Percentiles rank a stretch among this genome's conserved stretches.
These are phyloP conservation scores for Stemphylium lycopersici DNA, from an alignment of 2,329 filamentous ascomycete species.

Conservation along the genomic window DNA sequence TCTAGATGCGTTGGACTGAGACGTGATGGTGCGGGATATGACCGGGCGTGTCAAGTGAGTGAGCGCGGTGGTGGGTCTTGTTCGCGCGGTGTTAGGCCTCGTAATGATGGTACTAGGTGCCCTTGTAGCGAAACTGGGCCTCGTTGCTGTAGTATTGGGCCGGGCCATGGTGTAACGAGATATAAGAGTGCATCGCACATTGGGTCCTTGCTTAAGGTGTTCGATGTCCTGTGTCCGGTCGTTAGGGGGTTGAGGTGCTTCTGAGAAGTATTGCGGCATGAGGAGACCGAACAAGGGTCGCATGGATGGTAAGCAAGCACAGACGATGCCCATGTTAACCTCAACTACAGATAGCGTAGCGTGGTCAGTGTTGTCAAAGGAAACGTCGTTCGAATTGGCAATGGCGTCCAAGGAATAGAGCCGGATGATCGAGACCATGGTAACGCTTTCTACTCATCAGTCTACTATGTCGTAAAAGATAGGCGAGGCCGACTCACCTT, in stretches of 20 bases:
- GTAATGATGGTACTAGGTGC: neutral
- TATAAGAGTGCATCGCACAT: conserved; percentile 14
- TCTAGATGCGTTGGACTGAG: neutral
- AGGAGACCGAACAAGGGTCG: conserved; percentile 43
- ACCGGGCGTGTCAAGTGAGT: neutral
- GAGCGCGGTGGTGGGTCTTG: neutral
- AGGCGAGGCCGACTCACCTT: conserved; percentile 37
- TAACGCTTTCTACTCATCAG: conserved; percentile 33
- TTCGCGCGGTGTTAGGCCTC: neutral
- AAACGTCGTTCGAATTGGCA: conserved; percentile 36
- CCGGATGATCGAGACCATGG: conserved; percentile 43
- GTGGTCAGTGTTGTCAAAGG: conserved; percentile 41
- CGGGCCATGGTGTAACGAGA: conserved; percentile 3
- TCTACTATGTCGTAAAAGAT: neutral
- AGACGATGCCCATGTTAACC: conserved; percentile 43
- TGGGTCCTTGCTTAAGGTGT: conserved; percentile 22
- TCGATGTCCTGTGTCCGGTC: conserved; percentile 27
- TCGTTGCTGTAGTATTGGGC: neutral
- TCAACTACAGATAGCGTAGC: conserved; percentile 44
- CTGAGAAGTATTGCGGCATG: conserved; percentile 48
- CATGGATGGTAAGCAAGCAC: conserved; percentile 45
- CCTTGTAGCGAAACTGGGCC: neutral
- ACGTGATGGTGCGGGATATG: neutral
- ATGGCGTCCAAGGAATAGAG: conserved; percentile 39
- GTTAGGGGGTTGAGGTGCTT: conserved; percentile 21